Evolutionary conservation across 2,329 filamentous ascomycete genomes (phyloP).

Genomic region (Alternaria arbusti): DNA sequence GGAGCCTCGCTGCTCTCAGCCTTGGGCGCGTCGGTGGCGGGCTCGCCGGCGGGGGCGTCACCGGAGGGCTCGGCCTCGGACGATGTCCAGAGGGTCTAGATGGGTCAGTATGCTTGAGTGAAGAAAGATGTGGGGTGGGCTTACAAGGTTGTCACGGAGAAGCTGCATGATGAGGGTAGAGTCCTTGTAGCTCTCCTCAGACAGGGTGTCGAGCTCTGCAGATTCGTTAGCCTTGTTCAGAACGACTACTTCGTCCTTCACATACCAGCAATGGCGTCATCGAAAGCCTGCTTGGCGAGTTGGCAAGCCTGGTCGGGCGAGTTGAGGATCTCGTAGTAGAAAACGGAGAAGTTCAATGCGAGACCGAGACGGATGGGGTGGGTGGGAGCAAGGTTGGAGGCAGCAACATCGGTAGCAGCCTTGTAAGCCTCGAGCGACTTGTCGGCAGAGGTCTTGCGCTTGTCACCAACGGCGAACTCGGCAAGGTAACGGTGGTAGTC

Average conservation of each 20-base stretch:
- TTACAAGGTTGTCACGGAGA: slow-evolving; percentile 90
- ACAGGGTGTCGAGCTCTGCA: slow-evolving; percentile 90
- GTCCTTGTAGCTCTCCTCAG: slow-evolving; percentile 99
- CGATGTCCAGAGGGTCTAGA: slow-evolving; percentile 92
- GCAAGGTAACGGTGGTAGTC: slow-evolving; percentile 99
- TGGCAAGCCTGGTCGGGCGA: slow-evolving; percentile 98
- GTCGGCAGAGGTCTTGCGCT: slow-evolving; percentile 92
- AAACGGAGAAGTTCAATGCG: slow-evolving; percentile 95
- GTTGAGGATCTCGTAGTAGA: slow-evolving; percentile 99
- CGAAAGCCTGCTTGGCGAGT: slow-evolving; percentile 93
- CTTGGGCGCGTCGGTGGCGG: slow-evolving; percentile 60
- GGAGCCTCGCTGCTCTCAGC: slow-evolving; percentile 50
- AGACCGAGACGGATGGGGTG: slow-evolving; percentile 93
- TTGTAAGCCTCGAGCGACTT: slow-evolving; percentile 98
- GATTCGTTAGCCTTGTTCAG: slow-evolving; percentile 23
- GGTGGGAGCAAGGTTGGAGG: slow-evolving; percentile 86
- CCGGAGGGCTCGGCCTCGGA: slow-evolving; percentile 89
- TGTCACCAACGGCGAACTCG: slow-evolving; percentile 93
- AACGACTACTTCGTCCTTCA: slow-evolving; percentile 21
- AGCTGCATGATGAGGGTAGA: slow-evolving; percentile 99
- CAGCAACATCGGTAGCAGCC: slow-evolving; percentile 85
- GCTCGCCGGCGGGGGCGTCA: slow-evolving; percentile 59
- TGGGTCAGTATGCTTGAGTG: too few species aligned
- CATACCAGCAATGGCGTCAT: slow-evolving; percentile 89
- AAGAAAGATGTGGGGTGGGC: too few species aligned